phyloP scores from a whole-genome alignment of 2,329 filamentous ascomycete species.

The Aureobasidium namibiae region DNA sequence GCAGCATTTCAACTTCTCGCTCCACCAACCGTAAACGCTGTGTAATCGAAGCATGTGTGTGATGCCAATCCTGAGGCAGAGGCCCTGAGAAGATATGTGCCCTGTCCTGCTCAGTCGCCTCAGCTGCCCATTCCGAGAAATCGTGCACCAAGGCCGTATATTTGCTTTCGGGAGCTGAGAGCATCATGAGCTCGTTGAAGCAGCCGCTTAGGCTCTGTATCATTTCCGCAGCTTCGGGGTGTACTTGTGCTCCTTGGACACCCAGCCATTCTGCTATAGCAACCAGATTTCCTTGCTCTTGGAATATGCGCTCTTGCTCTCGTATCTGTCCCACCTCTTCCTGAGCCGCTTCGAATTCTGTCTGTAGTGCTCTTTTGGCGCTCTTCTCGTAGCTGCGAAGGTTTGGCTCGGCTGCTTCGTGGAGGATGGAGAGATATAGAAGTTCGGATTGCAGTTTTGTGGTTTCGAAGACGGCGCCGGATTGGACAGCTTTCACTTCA shows the following conservation, averaged over 20 bases:
- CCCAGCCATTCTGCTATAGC: constrained; percentile 46
- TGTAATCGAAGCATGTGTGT: constrained; percentile 3
- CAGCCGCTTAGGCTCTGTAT: constrained; percentile 48
- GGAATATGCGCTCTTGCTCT: not conserved
- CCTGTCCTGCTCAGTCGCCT: constrained; percentile 12
- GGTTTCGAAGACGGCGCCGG: constrained; percentile 33
- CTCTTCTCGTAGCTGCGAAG: constrained; percentile 48
- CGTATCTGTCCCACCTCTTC: constrained; percentile 19
- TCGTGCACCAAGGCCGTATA: constrained; percentile 47
- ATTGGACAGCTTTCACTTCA: constrained; percentile 51
- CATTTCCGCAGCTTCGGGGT: not conserved
- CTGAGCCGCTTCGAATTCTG: constrained; percentile 28
- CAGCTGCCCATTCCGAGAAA: constrained; percentile 53
- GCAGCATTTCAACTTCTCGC: constrained; percentile 11
- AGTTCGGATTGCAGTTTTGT: constrained; percentile 49
- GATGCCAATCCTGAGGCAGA: constrained; percentile 7
- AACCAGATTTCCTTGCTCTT: constrained; percentile 43
- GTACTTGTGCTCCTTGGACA: constrained; percentile 39
- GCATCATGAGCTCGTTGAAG: constrained; percentile 48
- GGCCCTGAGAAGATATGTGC: constrained; percentile 4
- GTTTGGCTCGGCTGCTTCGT: constrained; percentile 44
- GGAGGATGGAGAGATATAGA: constrained; percentile 56
- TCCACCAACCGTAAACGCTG: constrained; percentile 11
- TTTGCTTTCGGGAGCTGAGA: constrained; percentile 49
- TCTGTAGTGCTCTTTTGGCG: constrained; percentile 33